Base-by-base conservation (phyloP, 495 filamentous ascomycete species). In the Aspergillus affinis region DNA sequence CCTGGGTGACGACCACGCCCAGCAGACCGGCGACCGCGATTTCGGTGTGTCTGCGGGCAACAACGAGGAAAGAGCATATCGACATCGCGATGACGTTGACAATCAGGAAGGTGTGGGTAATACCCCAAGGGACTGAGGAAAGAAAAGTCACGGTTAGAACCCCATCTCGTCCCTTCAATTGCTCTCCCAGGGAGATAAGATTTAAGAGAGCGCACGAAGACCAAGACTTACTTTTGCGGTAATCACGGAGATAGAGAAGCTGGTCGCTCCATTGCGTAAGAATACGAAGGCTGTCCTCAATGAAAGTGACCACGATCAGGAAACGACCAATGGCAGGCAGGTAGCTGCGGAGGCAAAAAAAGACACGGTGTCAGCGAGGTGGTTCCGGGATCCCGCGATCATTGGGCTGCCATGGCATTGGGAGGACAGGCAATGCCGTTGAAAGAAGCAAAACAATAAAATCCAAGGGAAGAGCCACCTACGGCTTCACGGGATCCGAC, bases 241-340 rank as follows among this genome's bases (percentile, higher is more conserved):
- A 97, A 67, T 96, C 91, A 70, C 89, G 87, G 50, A 98, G 87
- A 70, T 97, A 98, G 27, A 89, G 75, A 32, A 98, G 86, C 81
- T 98, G 94, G 75, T 98, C 94, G 72, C 70, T 87, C 94, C 94
- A 98, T 88, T 98, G 94, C 62, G 95, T 98, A 69, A 98, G 81
- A 71, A 98, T 98, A 73, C 94, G 85, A 46, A 98, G 78, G 32
- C 93, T 90, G 79, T 98, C 94, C 77, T 98, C 94, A 60, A 98
- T 82, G 80, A 98, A 98, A 62, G 94, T 98, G 58, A 97, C 94
- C 29, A 98, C 94, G 65, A 98, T 98, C 65, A 98, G 79, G 77
- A 98, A 98, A 48, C 94, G 90, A 45, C 94, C 94, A 76, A 98
- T 93, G 58, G 90, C 91, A 30, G 94, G 94, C 18, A 98, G 82